Conservation (phyloP, 441 rosid species). For the Gossypium davidsonii region DNA sequence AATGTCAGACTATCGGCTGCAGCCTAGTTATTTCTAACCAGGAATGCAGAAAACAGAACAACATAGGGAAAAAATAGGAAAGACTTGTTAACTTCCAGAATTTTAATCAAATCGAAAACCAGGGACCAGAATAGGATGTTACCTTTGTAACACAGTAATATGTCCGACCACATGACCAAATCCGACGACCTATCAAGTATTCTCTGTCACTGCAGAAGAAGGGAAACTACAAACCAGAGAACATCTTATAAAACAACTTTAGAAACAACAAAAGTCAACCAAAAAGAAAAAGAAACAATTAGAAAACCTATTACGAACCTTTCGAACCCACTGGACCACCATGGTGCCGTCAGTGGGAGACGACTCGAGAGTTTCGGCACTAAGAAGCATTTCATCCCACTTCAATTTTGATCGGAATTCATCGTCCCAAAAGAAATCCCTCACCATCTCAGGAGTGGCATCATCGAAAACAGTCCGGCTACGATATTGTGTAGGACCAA, state of each 20-base stretch:
- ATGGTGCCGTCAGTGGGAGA: slow-evolving; percentile 65
- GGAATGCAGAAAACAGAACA: neutral
- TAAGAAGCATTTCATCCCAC: slow-evolving; percentile 90
- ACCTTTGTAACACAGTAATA: slow-evolving; percentile 95
- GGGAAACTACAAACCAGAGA: slow-evolving; percentile 59
- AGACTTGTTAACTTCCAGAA: neutral
- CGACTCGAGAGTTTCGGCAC: slow-evolving; percentile 51
- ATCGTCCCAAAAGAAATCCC: slow-evolving; percentile 97
- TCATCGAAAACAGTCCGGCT: slow-evolving; percentile 80
- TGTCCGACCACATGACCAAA: slow-evolving; percentile 73
- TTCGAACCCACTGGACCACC: slow-evolving; percentile 86
- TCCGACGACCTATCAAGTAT: slow-evolving; percentile 84
- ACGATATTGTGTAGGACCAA: slow-evolving; percentile 88
- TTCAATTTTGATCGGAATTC: slow-evolving; percentile 47
- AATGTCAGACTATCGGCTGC: neutral
- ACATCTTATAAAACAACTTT: slow-evolving; percentile 2
- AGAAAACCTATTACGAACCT: slow-evolving; percentile 34
- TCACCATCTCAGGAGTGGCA: slow-evolving; percentile 78
- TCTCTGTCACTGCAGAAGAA: slow-evolving; percentile 96
- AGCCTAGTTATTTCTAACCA: neutral
- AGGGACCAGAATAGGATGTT: neutral
- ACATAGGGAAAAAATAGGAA: neutral
- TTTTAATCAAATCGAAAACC: neutral
- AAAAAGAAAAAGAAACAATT: neutral
- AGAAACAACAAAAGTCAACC: slow-evolving; percentile 5